Base-by-base conservation (phyloP, 805 yeast species). In the Ogataea wickerhamii region DNA sequence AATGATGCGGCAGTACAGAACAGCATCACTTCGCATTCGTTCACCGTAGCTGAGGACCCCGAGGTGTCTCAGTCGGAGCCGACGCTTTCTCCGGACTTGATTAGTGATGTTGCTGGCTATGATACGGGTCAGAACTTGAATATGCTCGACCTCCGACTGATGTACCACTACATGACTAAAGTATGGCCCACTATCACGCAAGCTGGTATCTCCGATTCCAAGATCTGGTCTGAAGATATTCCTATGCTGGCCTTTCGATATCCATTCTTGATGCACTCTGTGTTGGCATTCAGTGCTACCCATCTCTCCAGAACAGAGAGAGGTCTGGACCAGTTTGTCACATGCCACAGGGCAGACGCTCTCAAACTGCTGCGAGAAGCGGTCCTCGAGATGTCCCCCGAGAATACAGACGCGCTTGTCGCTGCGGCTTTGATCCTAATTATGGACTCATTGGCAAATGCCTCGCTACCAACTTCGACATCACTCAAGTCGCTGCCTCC, bases 391-490 rank as follows among this genome's bases (percentile, higher is more conserved):
- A 86, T 91, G 45, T 80, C 84, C 13, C 72, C 86, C 2, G 87
- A 85, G 34, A 89, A 89, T 51, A 84, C 95, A 1, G 98, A 91
- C 61, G 95, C 97, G 0, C 67, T 91, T 37, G 96, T 89, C 12
- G 96, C 97, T 0, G 80, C 94, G 36, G 95, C 96, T 0, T 71
- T 89, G 45, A 79, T 91, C 26, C 67, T 91, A 39, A 88, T 88
- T 38, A 85, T 91, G 85, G 98, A 91, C 58, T 86, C 97, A 0
- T 66, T 87, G 47, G 97, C 97, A 3, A 89, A 89, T 61, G 97
- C 96, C 0, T 76, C 81, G 2, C 66, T 74, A 32, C 95, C 77
- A 31, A 54, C 68, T 2, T 58, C 67, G 6, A 59, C 65, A 2
- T 65, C 75, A 4, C 69, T 78, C 3, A 76, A 74, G 47, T 80